These are phyloP conservation scores for Saussurea involucrata DNA, from an alignment of 129 eudicot genomes.

Conservation along the genomic window DNA sequence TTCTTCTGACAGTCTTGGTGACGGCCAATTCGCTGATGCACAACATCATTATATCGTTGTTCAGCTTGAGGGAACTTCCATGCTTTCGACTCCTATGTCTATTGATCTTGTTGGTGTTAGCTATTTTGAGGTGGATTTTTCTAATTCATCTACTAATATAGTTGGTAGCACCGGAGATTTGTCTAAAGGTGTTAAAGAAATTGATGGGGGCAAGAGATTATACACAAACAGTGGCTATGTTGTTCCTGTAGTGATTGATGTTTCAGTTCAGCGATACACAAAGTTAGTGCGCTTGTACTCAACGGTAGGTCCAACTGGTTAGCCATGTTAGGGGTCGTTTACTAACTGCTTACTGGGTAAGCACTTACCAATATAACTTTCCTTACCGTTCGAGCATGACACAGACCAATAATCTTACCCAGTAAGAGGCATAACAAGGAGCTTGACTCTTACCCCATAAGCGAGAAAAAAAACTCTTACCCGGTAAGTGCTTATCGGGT, in stretches of 20 bases:
- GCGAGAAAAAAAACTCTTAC: no score
- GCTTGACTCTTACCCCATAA: no score
- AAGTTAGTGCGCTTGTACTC: conserved; percentile 89
- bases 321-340: no score
- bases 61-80: conserved; percentile 88
- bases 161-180: conserved; percentile 25
- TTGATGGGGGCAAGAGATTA: conserved; percentile 18
- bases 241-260: conserved; percentile 91
- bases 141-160: conserved; percentile 46
- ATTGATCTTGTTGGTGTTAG: conserved; percentile 94
- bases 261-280: conserved; percentile 75
- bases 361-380: no score
- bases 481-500: no score
- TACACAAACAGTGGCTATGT: conserved; percentile 49
- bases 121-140: conserved; percentile 85
- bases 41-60: conserved; percentile 70
- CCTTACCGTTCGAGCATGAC: no score
- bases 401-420: no score
- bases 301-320: conserved; percentile 49
- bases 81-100: conserved; percentile 71
- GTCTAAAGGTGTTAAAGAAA: conserved; percentile 24
- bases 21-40: conserved; percentile 42
- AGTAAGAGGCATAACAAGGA: no score
- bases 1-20: conserved; percentile 65
- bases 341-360: no score